A percentile compares a stretch with the other conserved stretches of the same genome.
phyloP scores from a whole-genome alignment of 305 asterid genomes.

The Withania somnifera region DNA sequence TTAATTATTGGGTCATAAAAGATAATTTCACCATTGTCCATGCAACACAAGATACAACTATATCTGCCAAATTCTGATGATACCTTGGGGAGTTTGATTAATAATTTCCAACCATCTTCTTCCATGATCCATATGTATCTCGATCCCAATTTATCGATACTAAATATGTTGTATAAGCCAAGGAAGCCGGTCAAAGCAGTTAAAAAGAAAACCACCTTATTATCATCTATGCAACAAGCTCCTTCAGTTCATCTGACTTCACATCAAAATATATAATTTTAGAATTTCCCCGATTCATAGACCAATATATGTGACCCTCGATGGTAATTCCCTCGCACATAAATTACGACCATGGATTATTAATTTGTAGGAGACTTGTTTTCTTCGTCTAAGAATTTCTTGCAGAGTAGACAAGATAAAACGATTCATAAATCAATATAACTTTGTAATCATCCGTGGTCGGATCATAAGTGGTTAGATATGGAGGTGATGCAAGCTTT shows the following conservation, averaged over 20 bases:
- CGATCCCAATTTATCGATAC: no score
- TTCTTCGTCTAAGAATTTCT: no score
- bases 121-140: no score
- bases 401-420: no score
- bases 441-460: no score
- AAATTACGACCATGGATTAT: no score
- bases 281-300: no score
- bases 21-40: background rate
- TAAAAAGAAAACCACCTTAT: background rate
- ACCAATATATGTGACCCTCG: background rate
- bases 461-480: no score
- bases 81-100: background rate
- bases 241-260: background rate
- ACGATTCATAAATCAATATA: no score
- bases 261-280: background rate
- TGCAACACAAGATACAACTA: background rate
- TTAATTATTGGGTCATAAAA: background rate
- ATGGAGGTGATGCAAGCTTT: no score
- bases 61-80: background rate
- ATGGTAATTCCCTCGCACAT: no score
- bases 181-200: background rate
- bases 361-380: no score
- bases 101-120: background rate
- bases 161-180: background rate
- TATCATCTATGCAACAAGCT: background rate